Evolutionary conservation across 495 filamentous ascomycete species (phyloP), one percentile per base, ranked within the genome.

Genomic region (Podospora sp.): DNA sequence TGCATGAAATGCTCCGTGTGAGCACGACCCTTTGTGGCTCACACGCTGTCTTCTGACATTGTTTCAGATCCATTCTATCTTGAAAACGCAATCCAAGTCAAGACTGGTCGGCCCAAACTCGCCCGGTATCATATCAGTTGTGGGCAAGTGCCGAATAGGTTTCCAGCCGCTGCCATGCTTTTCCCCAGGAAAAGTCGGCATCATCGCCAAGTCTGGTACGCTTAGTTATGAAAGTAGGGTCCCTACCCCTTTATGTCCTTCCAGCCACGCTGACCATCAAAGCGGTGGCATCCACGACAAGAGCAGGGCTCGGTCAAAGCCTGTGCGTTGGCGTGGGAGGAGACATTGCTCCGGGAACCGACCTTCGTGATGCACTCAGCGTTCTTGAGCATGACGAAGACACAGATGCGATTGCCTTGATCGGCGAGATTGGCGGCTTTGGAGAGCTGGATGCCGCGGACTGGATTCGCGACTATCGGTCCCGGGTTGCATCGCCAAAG

Each of bases 241-340:
- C 4, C 59, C 36, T 20, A 46, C 21, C 60, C 29, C 26, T 7
- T 40, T 56, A 7, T 35, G 12, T 22, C 14, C n/a, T 6, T n/a
- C 14, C 62, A 6, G 7, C 11, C 24, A 20, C 8, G 27, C 51
- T 71, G 52, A 65, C 27, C 62, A 25, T 8, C 29, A 11, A 67
- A 77, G 89, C 92, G 21, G 92, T 94, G 8, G 94, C 90, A 6
- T 92, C 91, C 1, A 90, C 92, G 2, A 93, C 92, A 0, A 81
- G 90, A 72, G 90, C 90, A 49, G 92, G 92, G 5, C 81, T 97
- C 16, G 93, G 93, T 0, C 93, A 97, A 76, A 94, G 89, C 73
- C 80, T 94, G 12, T 92, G 91, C 62, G 91, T 97, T 53, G 92
- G 93, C 20, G 90, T 97, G 82, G 93, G 93, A 2, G 94, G 93